phyloP scores from a whole-genome alignment of 768 basidiomycete species.

The Pisolithus albus region DNA sequence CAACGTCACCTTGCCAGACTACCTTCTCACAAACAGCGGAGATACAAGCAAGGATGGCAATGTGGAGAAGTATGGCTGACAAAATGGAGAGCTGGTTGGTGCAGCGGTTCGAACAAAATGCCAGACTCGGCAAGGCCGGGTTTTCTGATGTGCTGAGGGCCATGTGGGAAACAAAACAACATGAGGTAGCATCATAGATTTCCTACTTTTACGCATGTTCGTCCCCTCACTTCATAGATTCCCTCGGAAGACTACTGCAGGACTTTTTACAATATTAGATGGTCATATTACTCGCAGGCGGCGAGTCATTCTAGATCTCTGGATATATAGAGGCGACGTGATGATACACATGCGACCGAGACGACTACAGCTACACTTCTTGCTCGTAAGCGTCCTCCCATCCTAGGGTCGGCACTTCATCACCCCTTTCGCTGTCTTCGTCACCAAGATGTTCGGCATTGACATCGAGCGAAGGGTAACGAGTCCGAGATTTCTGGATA shows the following conservation, averaged over 20 bases:
- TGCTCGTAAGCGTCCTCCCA: slow-evolving; percentile 63
- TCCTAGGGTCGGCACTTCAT: slow-evolving; percentile 31
- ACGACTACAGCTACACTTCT: slow-evolving; percentile 40
- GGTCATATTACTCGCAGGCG: not conserved
- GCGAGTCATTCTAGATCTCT: slow-evolving; percentile 1
- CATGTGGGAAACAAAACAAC: slow-evolving; percentile 69
- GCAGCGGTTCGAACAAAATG: slow-evolving; percentile 89
- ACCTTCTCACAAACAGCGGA: slow-evolving; percentile 86
- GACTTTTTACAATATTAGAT: slow-evolving; percentile 14
- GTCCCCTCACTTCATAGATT: slow-evolving; percentile 15
- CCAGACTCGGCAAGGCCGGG: slow-evolving; percentile 79
- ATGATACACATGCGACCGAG: not conserved
- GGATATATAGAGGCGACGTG: not conserved
- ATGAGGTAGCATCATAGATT: slow-evolving; percentile 27
- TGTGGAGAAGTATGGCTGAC: slow-evolving; percentile 79
- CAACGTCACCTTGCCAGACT: slow-evolving; percentile 57
- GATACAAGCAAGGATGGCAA: slow-evolving; percentile 73
- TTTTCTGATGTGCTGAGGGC: slow-evolving; percentile 84
- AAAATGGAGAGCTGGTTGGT: slow-evolving; percentile 80
- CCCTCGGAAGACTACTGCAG: slow-evolving; percentile 19
- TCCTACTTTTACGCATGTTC: slow-evolving; percentile 1
- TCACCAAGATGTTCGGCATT: slow-evolving; percentile 3
- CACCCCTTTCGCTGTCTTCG: slow-evolving; percentile 17
- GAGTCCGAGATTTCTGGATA: slow-evolving; percentile 29
- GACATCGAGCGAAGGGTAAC: not conserved